Percentiles rank a stretch among this genome's conserved stretches.
These are phyloP conservation scores for Gossypium laxum DNA, from an alignment of 441 rosid species.

Conservation along the genomic window DNA sequence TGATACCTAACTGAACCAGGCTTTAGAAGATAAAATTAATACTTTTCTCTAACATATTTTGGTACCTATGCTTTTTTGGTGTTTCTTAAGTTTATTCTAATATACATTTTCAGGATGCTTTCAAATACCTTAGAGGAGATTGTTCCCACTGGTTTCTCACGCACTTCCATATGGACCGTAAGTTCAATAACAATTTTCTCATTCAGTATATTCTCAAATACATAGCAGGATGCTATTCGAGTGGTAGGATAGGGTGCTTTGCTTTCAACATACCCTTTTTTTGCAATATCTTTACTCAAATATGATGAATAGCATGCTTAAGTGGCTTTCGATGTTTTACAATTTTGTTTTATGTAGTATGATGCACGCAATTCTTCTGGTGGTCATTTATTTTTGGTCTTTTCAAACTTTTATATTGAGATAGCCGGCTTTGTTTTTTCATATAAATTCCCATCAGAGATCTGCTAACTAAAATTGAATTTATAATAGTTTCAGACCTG, in stretches of 20 bases:
- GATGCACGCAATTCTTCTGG: not conserved
- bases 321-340: not conserved
- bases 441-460: not conserved
- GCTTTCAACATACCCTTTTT: not conserved
- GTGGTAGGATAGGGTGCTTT: not conserved
- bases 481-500: not conserved
- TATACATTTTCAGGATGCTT: constrained; percentile 70
- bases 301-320: not conserved
- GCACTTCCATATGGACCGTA: constrained; percentile 94
- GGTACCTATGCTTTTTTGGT: not conserved
- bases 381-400: not conserved
- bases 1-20: not conserved
- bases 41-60: not conserved
- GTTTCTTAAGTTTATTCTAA: constrained; percentile 10
- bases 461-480: not conserved
- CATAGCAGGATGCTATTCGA: not conserved
- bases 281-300: not conserved
- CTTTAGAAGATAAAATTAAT: constrained; percentile 1
- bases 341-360: not conserved
- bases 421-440: not conserved
- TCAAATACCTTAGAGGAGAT: constrained; percentile 77
- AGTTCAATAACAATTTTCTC: constrained; percentile 29
- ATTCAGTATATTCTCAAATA: not conserved
- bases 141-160: constrained; percentile 96
- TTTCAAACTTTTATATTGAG: not conserved